Percentiles rank a stretch among this genome's conserved stretches.
Conservation (phyloP, 331 rosid species). For the Malus hybrid region DNA sequence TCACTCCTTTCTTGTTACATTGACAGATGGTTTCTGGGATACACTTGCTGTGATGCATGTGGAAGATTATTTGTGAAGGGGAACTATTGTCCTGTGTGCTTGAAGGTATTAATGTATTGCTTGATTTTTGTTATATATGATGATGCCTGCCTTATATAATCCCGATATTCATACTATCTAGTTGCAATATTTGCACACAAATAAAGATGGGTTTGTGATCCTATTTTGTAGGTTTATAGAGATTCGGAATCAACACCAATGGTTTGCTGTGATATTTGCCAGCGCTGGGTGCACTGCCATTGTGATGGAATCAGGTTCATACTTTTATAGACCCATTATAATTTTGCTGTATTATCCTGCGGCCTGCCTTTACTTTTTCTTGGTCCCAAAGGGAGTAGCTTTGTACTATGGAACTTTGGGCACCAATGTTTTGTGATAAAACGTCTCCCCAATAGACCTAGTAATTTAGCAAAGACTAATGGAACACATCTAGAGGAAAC, state of each 20-base stretch:
- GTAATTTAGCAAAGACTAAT: background rate
- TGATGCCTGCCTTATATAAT: background rate
- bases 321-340: background rate
- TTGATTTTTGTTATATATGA: too few species aligned
- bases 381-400: background rate
- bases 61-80: conserved; percentile 98
- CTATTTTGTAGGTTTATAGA: conserved; percentile 59
- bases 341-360: background rate
- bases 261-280: conserved; percentile 98
- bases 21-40: conserved; percentile 94
- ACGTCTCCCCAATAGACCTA: background rate
- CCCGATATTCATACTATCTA: background rate
- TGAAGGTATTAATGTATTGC: conserved; percentile 32
- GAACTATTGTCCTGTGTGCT: conserved; percentile 58
- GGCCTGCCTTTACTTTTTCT: background rate
- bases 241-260: conserved; percentile 71
- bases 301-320: conserved; percentile 91
- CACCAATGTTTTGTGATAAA: background rate
- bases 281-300: conserved; percentile 99
- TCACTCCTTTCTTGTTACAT: conserved; percentile 15
- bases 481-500: background rate
- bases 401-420: too few species aligned
- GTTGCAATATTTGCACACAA: background rate
- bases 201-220: background rate
- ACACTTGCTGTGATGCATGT: conserved; percentile 98